phyloP scores from a whole-genome alignment of 2,329 filamentous ascomycete genomes.

The Aspergillus sp. region DNA sequence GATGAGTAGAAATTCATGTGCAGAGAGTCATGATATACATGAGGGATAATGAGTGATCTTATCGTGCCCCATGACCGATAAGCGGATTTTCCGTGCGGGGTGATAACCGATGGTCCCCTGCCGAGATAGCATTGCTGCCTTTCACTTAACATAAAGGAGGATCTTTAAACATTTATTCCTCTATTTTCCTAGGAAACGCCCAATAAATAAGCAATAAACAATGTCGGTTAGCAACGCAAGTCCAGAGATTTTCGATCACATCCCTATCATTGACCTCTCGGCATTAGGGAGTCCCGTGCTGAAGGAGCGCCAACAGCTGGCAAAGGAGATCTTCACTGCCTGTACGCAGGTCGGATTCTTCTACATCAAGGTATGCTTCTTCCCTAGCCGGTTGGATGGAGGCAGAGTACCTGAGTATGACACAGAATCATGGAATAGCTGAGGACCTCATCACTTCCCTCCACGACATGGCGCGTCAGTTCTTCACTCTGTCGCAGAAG shows the following conservation, averaged over 20 bases:
- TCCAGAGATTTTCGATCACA: constrained; percentile 25
- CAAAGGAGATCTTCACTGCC: constrained; percentile 41
- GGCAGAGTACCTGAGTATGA: neutral
- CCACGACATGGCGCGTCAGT: constrained; percentile 34
- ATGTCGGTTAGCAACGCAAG: neutral
- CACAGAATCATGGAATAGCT: constrained; percentile 29
- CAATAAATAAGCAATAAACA: too few relatives aligned
- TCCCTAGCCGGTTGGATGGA: fast-evolving
- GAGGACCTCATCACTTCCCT: constrained; percentile 16
- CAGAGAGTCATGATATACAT: too few relatives aligned
- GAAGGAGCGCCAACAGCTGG: constrained; percentile 41
- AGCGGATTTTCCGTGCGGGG: neutral
- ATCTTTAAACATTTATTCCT: too few relatives aligned
- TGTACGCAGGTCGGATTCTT: constrained; percentile 50
- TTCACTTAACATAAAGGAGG: neutral
- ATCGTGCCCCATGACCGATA: neutral
- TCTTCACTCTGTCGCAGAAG: constrained; percentile 44
- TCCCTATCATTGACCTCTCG: constrained; percentile 50
- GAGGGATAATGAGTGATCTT: too few relatives aligned
- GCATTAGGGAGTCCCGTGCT: constrained; percentile 39
- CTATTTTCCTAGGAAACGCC: too few relatives aligned
- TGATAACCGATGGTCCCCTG: neutral
- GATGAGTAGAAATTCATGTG: too few relatives aligned
- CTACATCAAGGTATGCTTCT: constrained; percentile 37
- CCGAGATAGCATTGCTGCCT: neutral